Base-by-base conservation (phyloP, 352 stramenopile genomes). In the Phytophthora megakarya region DNA sequence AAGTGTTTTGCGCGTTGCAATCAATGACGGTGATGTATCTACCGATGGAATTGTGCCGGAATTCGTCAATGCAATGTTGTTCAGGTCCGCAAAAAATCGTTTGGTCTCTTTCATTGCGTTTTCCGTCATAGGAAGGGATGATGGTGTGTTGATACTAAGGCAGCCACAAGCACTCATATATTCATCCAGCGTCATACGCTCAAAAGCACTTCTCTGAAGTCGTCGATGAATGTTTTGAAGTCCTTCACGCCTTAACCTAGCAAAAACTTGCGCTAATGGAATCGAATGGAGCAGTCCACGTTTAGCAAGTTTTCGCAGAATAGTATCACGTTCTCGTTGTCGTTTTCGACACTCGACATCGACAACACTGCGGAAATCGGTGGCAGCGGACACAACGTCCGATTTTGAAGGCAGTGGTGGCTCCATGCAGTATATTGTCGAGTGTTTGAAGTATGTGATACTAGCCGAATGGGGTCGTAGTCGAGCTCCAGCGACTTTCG, bases 91-190 rank as follows among this genome's bases (percentile, higher is more conserved):
- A n/a, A 26, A 49, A n/a, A 71, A 71, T 11, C 63, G 42, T 16
- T 61, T 62, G 16, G 33, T 33, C 6, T 71, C 63, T 56, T 62
- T 62, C 1, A 62, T 48, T 5, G 58, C 35, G 2, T n/a, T 40
- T 2, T 61, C 54, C 9, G 40, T 3, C 13, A 28, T 12, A 11
- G 44, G 35, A 12, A 43, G 5, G 11, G 30, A 22, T 38, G 45
- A 7, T 8, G 28, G 12, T n/a, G 33, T 32, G 25, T n/a, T 45
- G 10, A 6, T 49, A 40, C 65, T 53, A 8, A 70, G 23, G 38
- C 54, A 74, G 5, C 75, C 80, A 55, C 80, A 89, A n/a, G 68
- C 75, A n/a, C 55, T 81, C 80, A 89, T 84, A 51, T 86, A 89
- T 44, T 87, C 80, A 11, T 87, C 75, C 38, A 87, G 25, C 0